Conservation (phyloP, 257 asterid genomes). For the Plantago ovata region DNA sequence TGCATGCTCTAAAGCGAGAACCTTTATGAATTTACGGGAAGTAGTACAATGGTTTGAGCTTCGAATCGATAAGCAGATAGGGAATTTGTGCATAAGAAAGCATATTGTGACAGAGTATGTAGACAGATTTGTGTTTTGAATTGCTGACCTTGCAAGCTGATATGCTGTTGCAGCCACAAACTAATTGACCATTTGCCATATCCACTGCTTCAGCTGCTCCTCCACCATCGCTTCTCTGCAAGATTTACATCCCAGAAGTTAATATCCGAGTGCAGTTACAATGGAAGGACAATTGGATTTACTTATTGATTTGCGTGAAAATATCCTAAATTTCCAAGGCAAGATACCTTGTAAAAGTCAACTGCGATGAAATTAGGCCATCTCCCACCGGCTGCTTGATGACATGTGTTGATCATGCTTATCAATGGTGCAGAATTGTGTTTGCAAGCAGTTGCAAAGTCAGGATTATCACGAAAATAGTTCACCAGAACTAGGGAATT, state of each 20-base stretch:
- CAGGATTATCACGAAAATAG: constrained; percentile 75
- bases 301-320: no score
- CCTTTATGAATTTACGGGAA: no score
- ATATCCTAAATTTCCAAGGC: background rate
- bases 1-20: no score
- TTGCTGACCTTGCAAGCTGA: constrained; percentile 61
- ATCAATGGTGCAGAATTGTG: constrained; percentile 73
- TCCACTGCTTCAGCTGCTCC: constrained; percentile 88
- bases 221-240: constrained; percentile 97
- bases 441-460: constrained; percentile 66
- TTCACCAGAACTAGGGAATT: constrained; percentile 84
- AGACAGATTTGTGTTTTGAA: background rate
- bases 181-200: constrained; percentile 66
- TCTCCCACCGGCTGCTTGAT: constrained; percentile 65
- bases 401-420: constrained; percentile 75
- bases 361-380: constrained; percentile 96
- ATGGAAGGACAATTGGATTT: background rate
- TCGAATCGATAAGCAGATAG: background rate
- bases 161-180: constrained; percentile 79
- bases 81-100: background rate
- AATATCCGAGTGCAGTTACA: background rate
- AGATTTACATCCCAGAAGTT: constrained; percentile 1
- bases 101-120: background rate
- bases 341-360: constrained; percentile 75
- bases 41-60: no score